phyloP scores from a whole-genome alignment of 1,139 yeast genomes.

The Sugiyamaella neomexicana region DNA sequence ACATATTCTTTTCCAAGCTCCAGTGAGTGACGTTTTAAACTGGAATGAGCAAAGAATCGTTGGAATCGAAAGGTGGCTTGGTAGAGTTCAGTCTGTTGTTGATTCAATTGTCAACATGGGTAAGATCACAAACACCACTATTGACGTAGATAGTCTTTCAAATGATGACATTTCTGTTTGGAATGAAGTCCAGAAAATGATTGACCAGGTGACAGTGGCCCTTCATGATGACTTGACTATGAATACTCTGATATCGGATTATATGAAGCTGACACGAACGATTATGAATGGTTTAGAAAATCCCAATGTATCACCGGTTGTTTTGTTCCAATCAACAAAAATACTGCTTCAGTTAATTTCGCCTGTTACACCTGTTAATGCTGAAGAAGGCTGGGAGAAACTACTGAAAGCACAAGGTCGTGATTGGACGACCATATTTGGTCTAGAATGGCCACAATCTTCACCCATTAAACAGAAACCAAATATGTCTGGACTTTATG shows the following conservation, averaged over 20 bases:
- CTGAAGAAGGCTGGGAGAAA: conserved; percentile 80
- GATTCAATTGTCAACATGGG: conserved; percentile 14
- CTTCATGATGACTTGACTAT: conserved; percentile 61
- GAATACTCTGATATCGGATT: conserved; percentile 85
- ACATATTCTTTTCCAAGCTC: conserved; percentile 91
- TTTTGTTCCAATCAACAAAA: conserved; percentile 48
- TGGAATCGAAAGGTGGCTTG: conserved; percentile 86
- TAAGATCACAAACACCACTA: background rate
- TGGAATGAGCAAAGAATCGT: conserved; percentile 90
- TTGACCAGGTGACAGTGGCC: conserved; percentile 56
- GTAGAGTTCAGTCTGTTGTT: conserved; percentile 50
- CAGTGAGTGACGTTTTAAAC: conserved; percentile 72
- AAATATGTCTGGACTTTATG: conserved; percentile 13
- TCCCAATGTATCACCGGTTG: conserved; percentile 38
- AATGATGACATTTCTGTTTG: conserved; percentile 56
- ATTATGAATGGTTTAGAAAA: conserved; percentile 36
- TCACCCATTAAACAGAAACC: conserved; percentile 13
- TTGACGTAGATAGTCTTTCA: conserved; percentile 33
- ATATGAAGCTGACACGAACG: conserved; percentile 76
- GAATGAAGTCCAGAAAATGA: conserved; percentile 55
- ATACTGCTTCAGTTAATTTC: conserved; percentile 60
- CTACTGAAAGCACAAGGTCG: conserved; percentile 41
- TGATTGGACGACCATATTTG: conserved; percentile 56
- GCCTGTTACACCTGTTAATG: conserved; percentile 76
- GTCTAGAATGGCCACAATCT: conserved; percentile 36